phyloP scores from a whole-genome alignment of 1,139 yeast genomes.

The Magnusiomyces suaveolens region DNA sequence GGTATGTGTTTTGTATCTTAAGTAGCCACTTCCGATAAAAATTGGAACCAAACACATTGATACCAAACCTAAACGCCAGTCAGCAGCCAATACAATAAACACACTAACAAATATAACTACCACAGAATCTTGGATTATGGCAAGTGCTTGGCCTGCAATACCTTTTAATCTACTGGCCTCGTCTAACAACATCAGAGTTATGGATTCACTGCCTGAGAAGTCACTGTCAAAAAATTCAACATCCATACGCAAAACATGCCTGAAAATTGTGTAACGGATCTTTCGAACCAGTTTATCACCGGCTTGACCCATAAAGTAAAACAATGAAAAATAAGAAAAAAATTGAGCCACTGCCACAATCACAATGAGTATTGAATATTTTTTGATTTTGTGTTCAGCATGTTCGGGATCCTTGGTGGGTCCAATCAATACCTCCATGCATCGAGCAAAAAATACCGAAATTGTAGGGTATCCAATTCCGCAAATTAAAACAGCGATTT shows the following conservation, averaged over 20 bases:
- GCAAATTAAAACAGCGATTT: conserved; percentile 26
- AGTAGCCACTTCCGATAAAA: conserved; percentile 61
- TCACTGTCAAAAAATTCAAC: conserved; percentile 62
- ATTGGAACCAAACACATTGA: conserved; percentile 56
- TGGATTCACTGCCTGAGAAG: conserved; percentile 9
- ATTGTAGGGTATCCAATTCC: conserved; percentile 37
- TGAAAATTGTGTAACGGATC: conserved; percentile 28
- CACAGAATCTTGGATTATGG: conserved; percentile 62
- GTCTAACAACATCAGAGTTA: conserved; percentile 24
- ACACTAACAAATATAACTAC: conserved; percentile 68
- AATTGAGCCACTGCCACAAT: conserved; percentile 34
- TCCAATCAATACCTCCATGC: conserved; percentile 32
- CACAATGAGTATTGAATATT: conserved; percentile 34
- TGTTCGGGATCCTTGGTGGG: conserved; percentile 25
- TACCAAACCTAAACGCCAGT: conserved; percentile 56
- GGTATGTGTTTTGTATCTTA: conserved; percentile 70
- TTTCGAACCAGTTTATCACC: conserved; percentile 28
- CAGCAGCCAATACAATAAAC: conserved; percentile 55
- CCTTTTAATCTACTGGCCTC: conserved; percentile 69
- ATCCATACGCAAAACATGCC: conserved; percentile 53
- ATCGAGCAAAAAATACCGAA: conserved; percentile 33
- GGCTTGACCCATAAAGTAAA: conserved; percentile 21
- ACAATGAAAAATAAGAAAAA: conserved; percentile 27
- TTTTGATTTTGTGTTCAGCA: conserved; percentile 33
- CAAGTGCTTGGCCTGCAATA: conserved; percentile 76